Base-by-base conservation (phyloP, 2,329 filamentous ascomycete species). In the Nectriaceae sp. region DNA sequence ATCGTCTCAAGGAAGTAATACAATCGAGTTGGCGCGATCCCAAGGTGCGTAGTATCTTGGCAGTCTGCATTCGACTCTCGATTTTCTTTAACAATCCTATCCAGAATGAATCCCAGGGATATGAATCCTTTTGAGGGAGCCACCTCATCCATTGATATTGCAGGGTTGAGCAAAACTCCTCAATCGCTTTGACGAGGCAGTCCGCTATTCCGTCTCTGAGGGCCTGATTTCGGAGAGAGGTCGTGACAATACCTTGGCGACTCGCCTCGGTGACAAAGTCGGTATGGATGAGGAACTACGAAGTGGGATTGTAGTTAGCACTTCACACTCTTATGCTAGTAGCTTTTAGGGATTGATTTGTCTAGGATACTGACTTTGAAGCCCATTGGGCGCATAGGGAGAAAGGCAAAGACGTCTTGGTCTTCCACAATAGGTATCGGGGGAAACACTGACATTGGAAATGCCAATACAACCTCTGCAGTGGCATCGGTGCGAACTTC, bases 211-310 rank as follows among this genome's bases (percentile, higher is more conserved):
- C 62, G 4, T 59, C 42, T 1, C 69, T 49, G 0, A 79, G 65
- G 0, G 24, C 50, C 3, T 42, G 16, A 45, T 80, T 80, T 15
- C 75, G 55, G 1, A 24, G 40, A 0, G 74, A 76, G 3, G 60
- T 62, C 0, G 52, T 50, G 1, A 70, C 57, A 4, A 78, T 64
- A 40, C 74, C 71, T 51, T 79, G 63, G 1, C 77, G 64, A 50
- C 63, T 75, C 3, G 73, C 75, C 15, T 70, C 57, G 0, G 72
- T 77, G 33, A 75, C 73, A 46, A 79, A 80, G 50, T 80, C 76
- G 5, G 73, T 66, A 8, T 80, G 76, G 11, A 80, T 74, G 2
- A 79, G 55, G 37, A 80, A 79, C 63, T 73, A 8, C 13, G n/a
- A n/a, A n/a, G n/a, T n/a, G 26, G 26, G 26, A 31, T 31, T 31